These are phyloP conservation scores for Setaria italica DNA, from an alignment of 202 grass and related monocot species.

Conservation along the genomic window DNA sequence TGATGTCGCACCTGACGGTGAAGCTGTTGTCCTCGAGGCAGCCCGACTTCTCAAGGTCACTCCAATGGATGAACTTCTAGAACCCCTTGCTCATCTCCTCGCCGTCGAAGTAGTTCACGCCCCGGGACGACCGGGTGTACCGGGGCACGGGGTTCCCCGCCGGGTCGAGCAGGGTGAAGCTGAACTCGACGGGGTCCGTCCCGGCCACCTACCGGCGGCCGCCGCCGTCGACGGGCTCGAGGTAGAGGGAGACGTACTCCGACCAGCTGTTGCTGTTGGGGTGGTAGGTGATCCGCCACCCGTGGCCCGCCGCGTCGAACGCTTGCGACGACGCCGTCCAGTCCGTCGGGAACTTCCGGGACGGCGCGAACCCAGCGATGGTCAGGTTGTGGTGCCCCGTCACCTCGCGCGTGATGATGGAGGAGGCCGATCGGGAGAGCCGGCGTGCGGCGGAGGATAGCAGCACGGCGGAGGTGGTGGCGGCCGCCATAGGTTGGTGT, in stretches of 20 bases:
- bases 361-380: background rate
- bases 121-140: background rate
- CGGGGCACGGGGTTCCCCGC: background rate
- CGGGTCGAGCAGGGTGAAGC: slow-evolving; percentile 10
- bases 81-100: background rate
- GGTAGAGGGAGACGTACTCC: background rate
- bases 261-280: background rate
- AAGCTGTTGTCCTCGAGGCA: slow-evolving; percentile 4
- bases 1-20: slow-evolving; percentile 5
- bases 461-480: background rate
- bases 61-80: background rate
- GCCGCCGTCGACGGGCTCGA: background rate
- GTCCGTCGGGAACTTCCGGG: background rate
- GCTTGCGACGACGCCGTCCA: background rate
- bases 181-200: slow-evolving; percentile 12
- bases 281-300: slow-evolving; percentile 14
- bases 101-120: background rate
- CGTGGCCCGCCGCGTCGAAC: slow-evolving; percentile 18
- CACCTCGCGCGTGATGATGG: slow-evolving; percentile 17
- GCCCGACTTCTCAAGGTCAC: background rate
- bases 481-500: background rate
- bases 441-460: background rate
- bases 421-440: background rate
- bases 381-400: slow-evolving; percentile 29
- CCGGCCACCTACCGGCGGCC: too few relatives aligned